phyloP scores from a whole-genome alignment of 495 filamentous ascomycete species.

The Neurospora intermedia region DNA sequence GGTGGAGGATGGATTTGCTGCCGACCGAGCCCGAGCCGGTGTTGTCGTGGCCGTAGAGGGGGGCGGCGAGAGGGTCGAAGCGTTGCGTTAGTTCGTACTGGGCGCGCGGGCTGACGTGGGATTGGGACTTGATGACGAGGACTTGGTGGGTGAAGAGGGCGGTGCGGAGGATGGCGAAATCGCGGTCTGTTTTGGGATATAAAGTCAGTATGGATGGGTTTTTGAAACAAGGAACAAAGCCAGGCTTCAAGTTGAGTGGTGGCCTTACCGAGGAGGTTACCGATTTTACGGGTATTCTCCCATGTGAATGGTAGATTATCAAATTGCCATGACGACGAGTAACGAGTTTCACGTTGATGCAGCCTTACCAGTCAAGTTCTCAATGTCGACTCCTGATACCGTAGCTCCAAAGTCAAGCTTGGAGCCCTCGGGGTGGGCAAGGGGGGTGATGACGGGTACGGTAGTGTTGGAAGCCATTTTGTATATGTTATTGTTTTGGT shows the following conservation, averaged over 20 bases:
- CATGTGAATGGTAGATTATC: slow-evolving; percentile 11
- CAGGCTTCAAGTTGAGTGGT: background rate
- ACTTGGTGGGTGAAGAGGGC: slow-evolving; percentile 54
- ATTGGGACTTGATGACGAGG: slow-evolving; percentile 58
- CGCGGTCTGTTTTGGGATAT: slow-evolving; percentile 32
- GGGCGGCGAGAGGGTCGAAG: slow-evolving; percentile 50
- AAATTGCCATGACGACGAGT: slow-evolving; percentile 9
- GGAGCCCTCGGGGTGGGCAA: slow-evolving; percentile 36
- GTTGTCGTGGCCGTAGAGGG: slow-evolving; percentile 62
- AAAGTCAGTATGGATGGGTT: background rate
- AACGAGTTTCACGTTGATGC: background rate
- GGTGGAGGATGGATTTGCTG: slow-evolving; percentile 57
- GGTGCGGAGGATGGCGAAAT: slow-evolving; percentile 47
- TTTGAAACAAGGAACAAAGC: background rate
- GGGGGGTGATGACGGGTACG: slow-evolving; percentile 25
- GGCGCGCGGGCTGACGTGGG: slow-evolving; percentile 48
- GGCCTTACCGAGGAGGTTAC: slow-evolving; percentile 44
- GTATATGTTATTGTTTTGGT: background rate
- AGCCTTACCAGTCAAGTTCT: slow-evolving; percentile 45
- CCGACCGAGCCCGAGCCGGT: slow-evolving; percentile 34
- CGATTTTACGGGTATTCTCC: slow-evolving; percentile 45
- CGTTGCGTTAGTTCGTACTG: slow-evolving; percentile 60
- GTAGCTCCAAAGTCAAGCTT: slow-evolving; percentile 48
- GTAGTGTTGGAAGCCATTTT: background rate
- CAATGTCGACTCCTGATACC: slow-evolving; percentile 44